These are phyloP conservation scores for Aureobasidium sp. DNA, from an alignment of 2,329 filamentous ascomycete species.

Conservation along the genomic window DNA sequence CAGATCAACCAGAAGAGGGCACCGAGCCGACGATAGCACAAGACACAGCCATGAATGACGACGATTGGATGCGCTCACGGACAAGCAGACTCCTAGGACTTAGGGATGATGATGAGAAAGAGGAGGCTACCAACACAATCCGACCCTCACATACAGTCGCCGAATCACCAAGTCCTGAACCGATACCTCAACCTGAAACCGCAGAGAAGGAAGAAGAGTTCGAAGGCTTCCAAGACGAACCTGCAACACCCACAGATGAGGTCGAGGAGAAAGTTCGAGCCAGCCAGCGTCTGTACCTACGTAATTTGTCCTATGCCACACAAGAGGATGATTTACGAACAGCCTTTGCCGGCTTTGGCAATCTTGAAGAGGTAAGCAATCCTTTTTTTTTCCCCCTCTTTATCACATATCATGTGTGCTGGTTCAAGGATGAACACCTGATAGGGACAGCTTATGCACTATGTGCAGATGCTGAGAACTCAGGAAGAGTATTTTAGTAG, in stretches of 20 bases:
- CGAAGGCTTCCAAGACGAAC: slow-evolving; percentile 28
- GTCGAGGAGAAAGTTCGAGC: slow-evolving; percentile 50
- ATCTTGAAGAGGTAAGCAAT: slow-evolving; percentile 75
- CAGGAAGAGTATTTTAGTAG: slow-evolving; percentile 99
- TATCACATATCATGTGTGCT: slow-evolving; percentile 16
- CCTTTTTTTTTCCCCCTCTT: slow-evolving; percentile 21
- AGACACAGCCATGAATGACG: slow-evolving; percentile 56
- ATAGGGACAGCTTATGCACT: slow-evolving; percentile 99
- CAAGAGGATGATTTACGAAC: slow-evolving; percentile 69
- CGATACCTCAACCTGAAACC: slow-evolving; percentile 14
- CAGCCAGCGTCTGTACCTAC: slow-evolving; percentile 75
- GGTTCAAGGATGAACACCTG: slow-evolving; percentile 81
- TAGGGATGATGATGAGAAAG: slow-evolving; percentile 62
- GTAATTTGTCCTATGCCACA: slow-evolving; percentile 78
- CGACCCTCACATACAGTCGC: slow-evolving; percentile 2
- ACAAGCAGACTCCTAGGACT: slow-evolving; percentile 83
- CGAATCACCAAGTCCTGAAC: not conserved
- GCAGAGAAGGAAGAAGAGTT: slow-evolving; percentile 3
- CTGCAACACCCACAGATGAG: slow-evolving; percentile 29
- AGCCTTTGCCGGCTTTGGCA: slow-evolving; percentile 66
- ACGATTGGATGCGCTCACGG: slow-evolving; percentile 84
- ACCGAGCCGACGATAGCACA: slow-evolving; percentile 23
- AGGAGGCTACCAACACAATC: not conserved
- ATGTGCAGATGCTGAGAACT: slow-evolving; percentile 75
- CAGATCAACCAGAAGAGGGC: slow-evolving; percentile 1